phyloP scores from a whole-genome alignment of 1,284 basidiomycete genomes.

The Exobasidium cylindrosporum region DNA sequence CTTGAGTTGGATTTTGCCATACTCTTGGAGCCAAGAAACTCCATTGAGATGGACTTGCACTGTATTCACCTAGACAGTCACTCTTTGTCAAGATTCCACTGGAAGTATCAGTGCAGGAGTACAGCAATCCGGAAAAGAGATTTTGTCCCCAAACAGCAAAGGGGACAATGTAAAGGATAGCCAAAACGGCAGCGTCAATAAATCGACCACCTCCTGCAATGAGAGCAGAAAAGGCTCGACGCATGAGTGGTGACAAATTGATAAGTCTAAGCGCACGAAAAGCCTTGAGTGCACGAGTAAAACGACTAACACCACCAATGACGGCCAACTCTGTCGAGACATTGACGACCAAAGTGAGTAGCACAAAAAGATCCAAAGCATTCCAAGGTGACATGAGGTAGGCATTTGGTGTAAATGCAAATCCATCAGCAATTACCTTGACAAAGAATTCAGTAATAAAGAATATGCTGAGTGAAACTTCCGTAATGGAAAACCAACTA shows the following conservation, averaged over 20 bases:
- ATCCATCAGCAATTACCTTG: slow-evolving; percentile 90
- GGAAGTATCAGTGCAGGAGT: slow-evolving; percentile 73
- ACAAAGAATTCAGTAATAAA: slow-evolving; percentile 82
- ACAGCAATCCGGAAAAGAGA: slow-evolving; percentile 83
- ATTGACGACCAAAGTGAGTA: slow-evolving; percentile 78
- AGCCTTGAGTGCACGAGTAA: slow-evolving; percentile 83
- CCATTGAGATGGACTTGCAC: slow-evolving; percentile 57
- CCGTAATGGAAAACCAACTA: slow-evolving; percentile 86
- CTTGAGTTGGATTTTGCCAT: slow-evolving; percentile 82
- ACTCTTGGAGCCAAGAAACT: slow-evolving; percentile 75
- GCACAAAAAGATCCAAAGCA: slow-evolving; percentile 80
- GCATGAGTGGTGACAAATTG: slow-evolving; percentile 67
- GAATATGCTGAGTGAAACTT: slow-evolving; percentile 71
- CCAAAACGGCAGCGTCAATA: slow-evolving; percentile 84
- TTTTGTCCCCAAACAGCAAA: slow-evolving; percentile 97
- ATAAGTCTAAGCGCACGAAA: slow-evolving; percentile 84
- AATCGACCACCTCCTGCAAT: slow-evolving; percentile 83
- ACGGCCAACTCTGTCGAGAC: slow-evolving; percentile 74
- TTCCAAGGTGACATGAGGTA: slow-evolving; percentile 93
- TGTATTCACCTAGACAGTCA: slow-evolving; percentile 75
- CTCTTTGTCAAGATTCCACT: slow-evolving; percentile 61
- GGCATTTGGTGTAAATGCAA: slow-evolving; percentile 81
- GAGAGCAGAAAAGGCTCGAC: slow-evolving; percentile 85
- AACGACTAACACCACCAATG: slow-evolving; percentile 70
- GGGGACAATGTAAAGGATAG: slow-evolving; percentile 87